phyloP scores from a whole-genome alignment of 116 monocot species.

The Iris pallida region DNA sequence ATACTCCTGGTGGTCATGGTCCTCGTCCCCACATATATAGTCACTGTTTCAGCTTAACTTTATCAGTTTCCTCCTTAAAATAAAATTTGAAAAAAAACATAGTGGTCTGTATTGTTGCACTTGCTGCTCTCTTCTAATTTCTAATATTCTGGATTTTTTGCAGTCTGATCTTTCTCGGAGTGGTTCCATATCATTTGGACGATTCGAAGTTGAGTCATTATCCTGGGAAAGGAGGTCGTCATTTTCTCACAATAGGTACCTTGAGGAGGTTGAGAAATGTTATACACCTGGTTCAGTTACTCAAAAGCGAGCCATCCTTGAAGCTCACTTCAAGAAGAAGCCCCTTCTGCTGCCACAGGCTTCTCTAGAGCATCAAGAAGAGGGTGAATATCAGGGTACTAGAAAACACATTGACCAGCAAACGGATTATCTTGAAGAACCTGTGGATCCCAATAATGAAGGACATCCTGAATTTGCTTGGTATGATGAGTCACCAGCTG shows the following conservation, averaged over 20 bases:
- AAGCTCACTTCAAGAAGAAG: slow-evolving; percentile 52
- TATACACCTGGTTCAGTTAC: slow-evolving; percentile 47
- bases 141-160: not conserved
- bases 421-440: too few relatives aligned
- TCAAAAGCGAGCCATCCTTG: slow-evolving; percentile 50
- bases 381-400: slow-evolving; percentile 1
- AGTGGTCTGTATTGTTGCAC: not conserved
- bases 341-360: slow-evolving; percentile 14
- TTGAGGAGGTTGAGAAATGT: slow-evolving; percentile 50
- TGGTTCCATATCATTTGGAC: slow-evolving; percentile 51
- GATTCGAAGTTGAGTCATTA: slow-evolving; percentile 38
- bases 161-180: slow-evolving; percentile 26
- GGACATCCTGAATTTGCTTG: slow-evolving; percentile 1
- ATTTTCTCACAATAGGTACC: slow-evolving; percentile 46
- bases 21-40: not conserved
- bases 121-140: too few relatives aligned
- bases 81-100: too few relatives aligned
- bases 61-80: too few relatives aligned
- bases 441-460: too few relatives aligned
- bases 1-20: not conserved
- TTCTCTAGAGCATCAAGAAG: slow-evolving; percentile 14
- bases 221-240: slow-evolving; percentile 50
- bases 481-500: slow-evolving; percentile 2
- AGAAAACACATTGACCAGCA: not conserved
- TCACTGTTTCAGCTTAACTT: not conserved